Evolutionary conservation across 1,284 basidiomycete genomes (phyloP), one percentile per base, ranked within the genome.

Genomic region (Moniliophthora roreri): DNA sequence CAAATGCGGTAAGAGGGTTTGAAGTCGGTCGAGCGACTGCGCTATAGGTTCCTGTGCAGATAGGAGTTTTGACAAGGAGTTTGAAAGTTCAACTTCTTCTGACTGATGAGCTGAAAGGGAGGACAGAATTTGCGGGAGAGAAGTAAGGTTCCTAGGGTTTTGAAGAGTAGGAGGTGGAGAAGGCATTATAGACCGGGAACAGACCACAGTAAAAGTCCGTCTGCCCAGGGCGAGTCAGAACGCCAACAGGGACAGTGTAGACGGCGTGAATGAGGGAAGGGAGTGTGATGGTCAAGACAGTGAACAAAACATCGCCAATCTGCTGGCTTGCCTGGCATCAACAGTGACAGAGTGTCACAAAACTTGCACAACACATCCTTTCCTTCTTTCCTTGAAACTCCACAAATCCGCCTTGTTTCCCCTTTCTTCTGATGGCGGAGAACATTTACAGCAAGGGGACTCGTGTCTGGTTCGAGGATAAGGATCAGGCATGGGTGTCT

Each of bases 401-500:
- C 26, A 46, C 24, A 28, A 28, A 48, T 52, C 32, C 32, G 44
- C 48, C 48, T 42, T 49, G 24, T 39, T 42, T 49, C 37, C 51
- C 34, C 51, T 35, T 49, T 38, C 28, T 34, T 42, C 46, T 34
- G 28, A 91, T 91, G 88, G 86, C 88, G 70, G 89, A 91, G 76
- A 89, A 90, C 74, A 88, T 91, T 66, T 91, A 91, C 75, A 87
- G 81, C 78, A 91, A 86, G 72, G 88, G 88, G 59, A 91, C 88
- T 59, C 79, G 89, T 63, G 88, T 91, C 64, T 91, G 89, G 93
- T 93, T 95, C 68, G 81, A 92, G 61, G 93, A 96, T 78, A 94
- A 91, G 73, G 93, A 95, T 61, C 84, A 87, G 57, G 93, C 93
- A 60, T 96, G 93, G 93, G 82, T 95, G 65, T 91, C 90, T 53